phyloP scores from a whole-genome alignment of 192 early-diverging fungal species.

The Rhizophagus sp. region DNA sequence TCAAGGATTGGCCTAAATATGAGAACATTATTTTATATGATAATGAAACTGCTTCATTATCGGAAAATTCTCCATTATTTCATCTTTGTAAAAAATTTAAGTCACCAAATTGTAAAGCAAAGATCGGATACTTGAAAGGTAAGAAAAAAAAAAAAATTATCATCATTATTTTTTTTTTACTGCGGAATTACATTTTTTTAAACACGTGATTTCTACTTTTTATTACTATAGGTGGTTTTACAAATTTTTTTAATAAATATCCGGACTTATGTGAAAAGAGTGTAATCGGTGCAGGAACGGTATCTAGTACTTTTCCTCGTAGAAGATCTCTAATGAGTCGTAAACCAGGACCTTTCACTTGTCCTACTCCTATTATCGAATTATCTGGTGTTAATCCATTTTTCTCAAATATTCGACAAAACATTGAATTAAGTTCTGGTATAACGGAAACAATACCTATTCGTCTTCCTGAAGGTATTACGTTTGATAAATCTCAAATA shows the following conservation, averaged over 20 bases:
- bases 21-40: constrained; percentile 73
- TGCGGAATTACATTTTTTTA: not conserved
- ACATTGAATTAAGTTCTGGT: constrained; percentile 53
- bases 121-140: constrained; percentile 50
- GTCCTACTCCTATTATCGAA: constrained; percentile 59
- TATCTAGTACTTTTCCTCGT: not conserved
- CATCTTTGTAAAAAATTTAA: constrained; percentile 64
- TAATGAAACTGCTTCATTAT: constrained; percentile 47
- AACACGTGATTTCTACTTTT: not conserved
- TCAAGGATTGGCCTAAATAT: constrained; percentile 54
- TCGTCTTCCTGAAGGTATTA: constrained; percentile 46
- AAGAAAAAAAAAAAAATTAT: not conserved
- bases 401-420: constrained; percentile 63
- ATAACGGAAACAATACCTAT: constrained; percentile 59
- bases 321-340: not conserved
- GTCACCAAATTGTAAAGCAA: constrained; percentile 49
- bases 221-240: constrained; percentile 49
- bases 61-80: constrained; percentile 52
- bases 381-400: constrained; percentile 59
- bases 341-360: constrained; percentile 48
- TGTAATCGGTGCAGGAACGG: not conserved
- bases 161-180: too few relatives aligned
- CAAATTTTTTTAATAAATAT: constrained; percentile 36
- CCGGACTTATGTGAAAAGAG: constrained; percentile 33
- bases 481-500: constrained; percentile 33